Evolutionary conservation across 192 early-diverging fungal species (phyloP), one percentile per base, ranked within the genome.

Genomic region (Rhizophagus prolifer): DNA sequence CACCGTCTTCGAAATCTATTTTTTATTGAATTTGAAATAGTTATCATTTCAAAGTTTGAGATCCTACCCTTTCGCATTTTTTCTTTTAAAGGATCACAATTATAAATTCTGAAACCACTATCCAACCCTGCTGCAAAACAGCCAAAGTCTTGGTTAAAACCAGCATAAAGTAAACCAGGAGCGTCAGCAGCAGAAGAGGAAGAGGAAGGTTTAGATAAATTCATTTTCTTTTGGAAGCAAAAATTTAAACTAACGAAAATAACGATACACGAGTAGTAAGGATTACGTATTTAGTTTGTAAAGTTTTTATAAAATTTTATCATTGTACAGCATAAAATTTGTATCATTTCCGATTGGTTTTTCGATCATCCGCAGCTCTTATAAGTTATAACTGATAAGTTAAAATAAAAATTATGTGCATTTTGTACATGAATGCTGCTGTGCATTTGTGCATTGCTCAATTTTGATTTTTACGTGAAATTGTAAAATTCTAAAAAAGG

Each of bases 61-160:
- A 60, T 12, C 25, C 63, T 85, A 89, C 88, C 86, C 75, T 88
- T 86, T 50, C 91, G 86, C 88, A 91, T 93, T 76, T 94, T 92
- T 82, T 95, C 91, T 72, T 92, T 91, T 58, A 94, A 82, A 16
- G 95, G 94, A 83, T 93, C 91, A 80, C 90, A 91, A 81, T 93
- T 93, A 83, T 86, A 95, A 70, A 95, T 91, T 79, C 94, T 87
- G 82, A 95, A 96, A 1, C 95, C 94, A 44, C 83, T 87, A 68
- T 93, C 92, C 3, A 93, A 88, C 14, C 92, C 94, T 44, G 92
- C 88, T 36, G 92, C 89, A 81, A 96, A 95, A 81, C 93, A 94
- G 30, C 90, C 91, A 81, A 87, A 92, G 80, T 95, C 92, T 79
- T 94, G 93, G 83, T 95, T 95, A 80, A 95, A 94, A 28, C 87